A percentile compares a stretch with the other conserved stretches of the same genome.
Evolutionary conservation across 176 grass and related monocot genomes (phyloP).

Genomic region (Dactylis glomerata): DNA sequence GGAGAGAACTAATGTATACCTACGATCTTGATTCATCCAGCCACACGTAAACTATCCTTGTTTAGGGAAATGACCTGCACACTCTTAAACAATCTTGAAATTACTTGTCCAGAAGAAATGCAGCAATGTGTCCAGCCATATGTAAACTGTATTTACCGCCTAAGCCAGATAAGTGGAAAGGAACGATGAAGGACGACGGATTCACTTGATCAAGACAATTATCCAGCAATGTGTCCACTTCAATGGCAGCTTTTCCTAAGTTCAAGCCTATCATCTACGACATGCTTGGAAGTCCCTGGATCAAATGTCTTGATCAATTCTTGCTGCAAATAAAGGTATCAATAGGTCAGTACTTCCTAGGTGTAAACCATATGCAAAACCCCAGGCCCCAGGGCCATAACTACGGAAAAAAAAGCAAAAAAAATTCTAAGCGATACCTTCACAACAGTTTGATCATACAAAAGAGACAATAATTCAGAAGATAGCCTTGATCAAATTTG

Average conservation of each 20-base stretch:
- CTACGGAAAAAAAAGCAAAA: neutral
- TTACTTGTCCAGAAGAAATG: too few species aligned
- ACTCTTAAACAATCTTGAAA: too few species aligned
- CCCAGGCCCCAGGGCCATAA: neutral
- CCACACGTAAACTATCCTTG: too few species aligned
- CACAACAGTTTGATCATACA: neutral
- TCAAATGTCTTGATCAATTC: conserved; percentile 4
- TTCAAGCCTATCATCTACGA: neutral
- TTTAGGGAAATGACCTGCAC: too few species aligned
- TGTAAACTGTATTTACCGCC: neutral
- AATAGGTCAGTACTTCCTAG: neutral
- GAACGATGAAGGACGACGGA: neutral
- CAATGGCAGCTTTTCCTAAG: neutral
- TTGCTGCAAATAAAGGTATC: neutral
- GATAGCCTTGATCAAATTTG: neutral
- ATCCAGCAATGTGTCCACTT: conserved; percentile 4
- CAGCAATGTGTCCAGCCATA: too few species aligned
- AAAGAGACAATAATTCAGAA: neutral
- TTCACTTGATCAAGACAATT: neutral
- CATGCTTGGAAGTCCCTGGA: neutral
- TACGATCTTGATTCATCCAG: too few species aligned
- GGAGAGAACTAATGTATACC: too few species aligned
- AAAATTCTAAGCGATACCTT: neutral
- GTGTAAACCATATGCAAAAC: neutral
- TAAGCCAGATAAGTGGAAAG: neutral